These are phyloP conservation scores for Patellaria atrata DNA, from an alignment of 495 filamentous ascomycete species.

Conservation along the genomic window DNA sequence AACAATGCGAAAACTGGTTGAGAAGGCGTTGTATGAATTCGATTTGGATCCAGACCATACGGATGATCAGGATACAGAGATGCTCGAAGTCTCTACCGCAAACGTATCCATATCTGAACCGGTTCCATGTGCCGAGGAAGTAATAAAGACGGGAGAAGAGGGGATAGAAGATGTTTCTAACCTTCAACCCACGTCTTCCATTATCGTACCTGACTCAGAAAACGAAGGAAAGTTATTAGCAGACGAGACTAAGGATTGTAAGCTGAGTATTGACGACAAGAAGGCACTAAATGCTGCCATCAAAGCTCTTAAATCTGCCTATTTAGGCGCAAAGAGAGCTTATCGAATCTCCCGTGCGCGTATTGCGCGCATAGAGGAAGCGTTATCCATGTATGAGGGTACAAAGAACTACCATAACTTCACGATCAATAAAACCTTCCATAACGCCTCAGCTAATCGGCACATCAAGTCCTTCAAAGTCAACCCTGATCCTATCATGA, in stretches of 20 bases:
- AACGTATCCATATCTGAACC: too few relatives aligned
- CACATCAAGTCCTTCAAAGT: conserved; percentile 75
- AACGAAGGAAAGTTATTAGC: not conserved
- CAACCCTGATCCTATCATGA: conserved; percentile 34
- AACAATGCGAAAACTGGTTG: conserved; percentile 27
- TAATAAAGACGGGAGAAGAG: too few relatives aligned
- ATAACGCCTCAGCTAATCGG: conserved; percentile 69
- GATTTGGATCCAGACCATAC: too few relatives aligned
- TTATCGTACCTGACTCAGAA: too few relatives aligned
- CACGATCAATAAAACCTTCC: conserved; percentile 70
- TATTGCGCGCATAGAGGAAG: conserved; percentile 53
- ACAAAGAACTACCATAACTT: conserved; percentile 92
- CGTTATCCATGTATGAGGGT: conserved; percentile 57
- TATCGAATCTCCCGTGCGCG: conserved; percentile 68
- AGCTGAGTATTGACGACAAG: conserved; percentile 12
- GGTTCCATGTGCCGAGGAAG: too few relatives aligned
- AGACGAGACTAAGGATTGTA: not conserved
- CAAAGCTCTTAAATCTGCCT: conserved; percentile 62
- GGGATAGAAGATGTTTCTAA: too few relatives aligned
- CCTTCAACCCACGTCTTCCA: too few relatives aligned
- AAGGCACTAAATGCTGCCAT: conserved; percentile 43
- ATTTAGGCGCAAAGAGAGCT: conserved; percentile 57
- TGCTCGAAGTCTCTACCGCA: too few relatives aligned
- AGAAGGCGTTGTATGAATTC: conserved; percentile 28
- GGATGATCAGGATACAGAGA: too few relatives aligned